Evolutionary conservation across 2,329 filamentous ascomycete genomes (phyloP).

Genomic region (Nothomitra cinnamomea): DNA sequence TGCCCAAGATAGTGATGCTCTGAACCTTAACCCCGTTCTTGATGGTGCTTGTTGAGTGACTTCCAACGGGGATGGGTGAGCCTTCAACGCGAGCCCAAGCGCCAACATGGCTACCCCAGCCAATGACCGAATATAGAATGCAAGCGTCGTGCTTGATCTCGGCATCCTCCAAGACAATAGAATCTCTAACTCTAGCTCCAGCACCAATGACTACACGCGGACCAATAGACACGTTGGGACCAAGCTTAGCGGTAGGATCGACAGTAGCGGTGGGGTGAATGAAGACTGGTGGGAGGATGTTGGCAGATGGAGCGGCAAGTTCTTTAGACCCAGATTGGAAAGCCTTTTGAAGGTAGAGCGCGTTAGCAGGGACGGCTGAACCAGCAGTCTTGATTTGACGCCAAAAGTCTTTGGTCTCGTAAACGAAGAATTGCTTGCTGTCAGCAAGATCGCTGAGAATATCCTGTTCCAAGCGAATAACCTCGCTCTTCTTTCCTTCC

Average conservation of each 20-base stretch:
- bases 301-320: slow-evolving; percentile 65
- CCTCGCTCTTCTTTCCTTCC: slow-evolving; percentile 59
- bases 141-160: slow-evolving; percentile 97
- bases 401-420: slow-evolving; percentile 99
- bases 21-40: slow-evolving; percentile 98
- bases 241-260: slow-evolving; percentile 88
- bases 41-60: slow-evolving; percentile 84
- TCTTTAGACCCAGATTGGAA: slow-evolving; percentile 69
- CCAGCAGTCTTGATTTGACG: slow-evolving; percentile 99
- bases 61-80: slow-evolving; percentile 70
- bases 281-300: slow-evolving; percentile 83
- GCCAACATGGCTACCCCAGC: slow-evolving; percentile 88
- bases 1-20: slow-evolving; percentile 92
- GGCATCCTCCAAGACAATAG: slow-evolving; percentile 83
- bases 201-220: slow-evolving; percentile 73
- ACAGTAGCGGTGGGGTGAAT: slow-evolving; percentile 85
- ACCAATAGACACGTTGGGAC: slow-evolving; percentile 90
- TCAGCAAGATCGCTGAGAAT: slow-evolving; percentile 91
- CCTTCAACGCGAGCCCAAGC: slow-evolving; percentile 98
- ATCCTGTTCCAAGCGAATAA: slow-evolving; percentile 91
- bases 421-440: slow-evolving; percentile 94
- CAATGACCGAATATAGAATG: slow-evolving; percentile 88
- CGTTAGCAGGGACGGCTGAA: slow-evolving; percentile 90
- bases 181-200: slow-evolving; percentile 85
- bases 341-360: slow-evolving; percentile 88